These are phyloP conservation scores for Aspergillus fructus DNA, from an alignment of 2,329 filamentous ascomycete genomes.

Conservation along the genomic window DNA sequence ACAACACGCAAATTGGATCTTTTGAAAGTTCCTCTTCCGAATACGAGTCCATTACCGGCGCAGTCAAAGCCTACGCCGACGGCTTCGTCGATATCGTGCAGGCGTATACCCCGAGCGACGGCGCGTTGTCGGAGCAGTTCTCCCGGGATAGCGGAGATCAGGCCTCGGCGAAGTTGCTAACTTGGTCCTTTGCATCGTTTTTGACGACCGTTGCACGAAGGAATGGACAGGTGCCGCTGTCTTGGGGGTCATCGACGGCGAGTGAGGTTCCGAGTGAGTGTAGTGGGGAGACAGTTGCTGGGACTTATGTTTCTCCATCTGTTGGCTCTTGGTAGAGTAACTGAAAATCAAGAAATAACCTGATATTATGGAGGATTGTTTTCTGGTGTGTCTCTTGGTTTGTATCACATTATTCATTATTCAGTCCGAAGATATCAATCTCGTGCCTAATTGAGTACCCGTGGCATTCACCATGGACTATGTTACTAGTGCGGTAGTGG, in stretches of 20 bases:
- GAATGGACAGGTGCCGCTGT: constrained; percentile 15
- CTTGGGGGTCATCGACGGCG: constrained; percentile 20
- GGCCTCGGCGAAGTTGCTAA: constrained; percentile 18
- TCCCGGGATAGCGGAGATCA: constrained; percentile 21
- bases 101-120: constrained; percentile 20
- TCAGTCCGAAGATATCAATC: too few relatives aligned
- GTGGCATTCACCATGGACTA: too few relatives aligned
- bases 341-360: too few relatives aligned
- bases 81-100: constrained; percentile 48
- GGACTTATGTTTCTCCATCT: constrained; percentile 11
- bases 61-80: constrained; percentile 63
- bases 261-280: constrained; percentile 7
- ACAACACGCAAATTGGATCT: constrained; percentile 59
- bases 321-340: constrained; percentile 4
- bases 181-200: constrained; percentile 25
- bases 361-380: background rate
- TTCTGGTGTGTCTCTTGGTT: too few relatives aligned
- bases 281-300: constrained; percentile 8
- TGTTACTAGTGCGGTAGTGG: too few relatives aligned
- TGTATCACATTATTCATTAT: too few relatives aligned
- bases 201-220: constrained; percentile 18
- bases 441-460: too few relatives aligned
- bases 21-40: constrained; percentile 56
- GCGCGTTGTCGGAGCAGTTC: constrained; percentile 38
- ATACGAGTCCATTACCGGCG: constrained; percentile 55